Conservation (phyloP, 2,329 filamentous ascomycete genomes). For the Aquanectria penicillioides region DNA sequence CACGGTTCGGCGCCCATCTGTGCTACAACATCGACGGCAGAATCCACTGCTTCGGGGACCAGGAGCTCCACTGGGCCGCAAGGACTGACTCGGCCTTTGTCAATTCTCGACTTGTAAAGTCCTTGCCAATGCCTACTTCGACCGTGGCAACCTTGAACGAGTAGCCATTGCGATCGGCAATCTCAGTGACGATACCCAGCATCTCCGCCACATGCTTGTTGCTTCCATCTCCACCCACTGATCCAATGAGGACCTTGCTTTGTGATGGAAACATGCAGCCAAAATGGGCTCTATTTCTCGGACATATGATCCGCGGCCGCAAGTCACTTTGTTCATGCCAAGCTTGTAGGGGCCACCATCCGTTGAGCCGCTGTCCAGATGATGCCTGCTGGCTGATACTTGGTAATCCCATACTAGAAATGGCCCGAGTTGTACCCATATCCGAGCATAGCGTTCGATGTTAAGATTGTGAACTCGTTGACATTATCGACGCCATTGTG, state of each 20-base stretch:
- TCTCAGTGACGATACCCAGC: conserved; percentile 49
- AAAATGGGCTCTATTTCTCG: conserved; percentile 49
- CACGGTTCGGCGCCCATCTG: conserved; percentile 40
- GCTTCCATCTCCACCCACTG: conserved; percentile 52
- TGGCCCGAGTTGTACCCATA: conserved; percentile 44
- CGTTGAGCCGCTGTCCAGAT: conserved; percentile 44
- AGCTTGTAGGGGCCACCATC: conserved; percentile 48
- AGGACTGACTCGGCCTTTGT: conserved; percentile 35
- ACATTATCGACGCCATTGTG: background rate
- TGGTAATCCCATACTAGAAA: conserved; percentile 44
- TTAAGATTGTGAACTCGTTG: conserved; percentile 35
- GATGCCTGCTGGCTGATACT: conserved; percentile 39
- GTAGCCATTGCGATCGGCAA: conserved; percentile 41
- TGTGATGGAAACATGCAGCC: conserved; percentile 35
- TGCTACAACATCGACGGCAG: conserved; percentile 33
- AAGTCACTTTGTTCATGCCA: conserved; percentile 50
- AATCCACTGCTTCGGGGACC: conserved; percentile 31
- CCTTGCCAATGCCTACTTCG: conserved; percentile 44
- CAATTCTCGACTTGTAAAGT: conserved; percentile 39
- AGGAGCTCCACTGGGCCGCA: conserved; percentile 49
- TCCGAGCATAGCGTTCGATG: conserved; percentile 46
- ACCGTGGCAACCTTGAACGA: conserved; percentile 46
- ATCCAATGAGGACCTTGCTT: conserved; percentile 46
- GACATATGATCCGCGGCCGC: conserved; percentile 46
- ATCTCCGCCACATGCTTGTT: conserved; percentile 53